These are phyloP conservation scores for Vigna radiata DNA, from an alignment of 306 rosid species.

Conservation along the genomic window DNA sequence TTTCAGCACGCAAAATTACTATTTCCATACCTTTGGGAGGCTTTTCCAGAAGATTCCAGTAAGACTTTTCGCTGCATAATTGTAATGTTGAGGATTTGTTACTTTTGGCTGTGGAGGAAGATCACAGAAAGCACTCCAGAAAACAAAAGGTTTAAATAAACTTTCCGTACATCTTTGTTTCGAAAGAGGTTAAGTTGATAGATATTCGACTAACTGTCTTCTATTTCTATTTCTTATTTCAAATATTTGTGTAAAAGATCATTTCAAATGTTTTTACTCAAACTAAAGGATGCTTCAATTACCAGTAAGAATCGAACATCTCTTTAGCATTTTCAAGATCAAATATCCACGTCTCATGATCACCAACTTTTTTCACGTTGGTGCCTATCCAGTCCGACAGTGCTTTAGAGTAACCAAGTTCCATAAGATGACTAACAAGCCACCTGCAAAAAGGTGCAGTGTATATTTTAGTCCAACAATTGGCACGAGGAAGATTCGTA, in stretches of 20 bases:
- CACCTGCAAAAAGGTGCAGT: conserved; percentile 65
- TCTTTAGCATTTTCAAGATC: conserved; percentile 78
- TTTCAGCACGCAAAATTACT: conserved; percentile 78
- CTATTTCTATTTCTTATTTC: not conserved
- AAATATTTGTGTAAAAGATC: not conserved
- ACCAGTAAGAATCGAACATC: conserved; percentile 92
- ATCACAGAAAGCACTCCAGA: not conserved
- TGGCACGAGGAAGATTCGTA: conserved; percentile 9
- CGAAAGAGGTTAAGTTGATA: not conserved
- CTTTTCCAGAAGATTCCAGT: conserved; percentile 78
- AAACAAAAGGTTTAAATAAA: conserved; percentile 4
- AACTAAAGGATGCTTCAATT: conserved; percentile 34
- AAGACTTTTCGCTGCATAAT: conserved; percentile 69
- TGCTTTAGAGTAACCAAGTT: conserved; percentile 84
- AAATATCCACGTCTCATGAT: conserved; percentile 83
- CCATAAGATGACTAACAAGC: conserved; percentile 89
- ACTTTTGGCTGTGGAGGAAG: not conserved
- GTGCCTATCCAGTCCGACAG: conserved; percentile 93
- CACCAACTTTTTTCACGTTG: conserved; percentile 84
- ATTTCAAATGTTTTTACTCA: not conserved
- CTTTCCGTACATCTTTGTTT: conserved; percentile 6
- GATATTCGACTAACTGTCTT: not conserved
- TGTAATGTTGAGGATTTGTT: conserved; percentile 26
- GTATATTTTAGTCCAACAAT: conserved; percentile 32
- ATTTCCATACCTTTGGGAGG: conserved; percentile 80